Evolutionary conservation across 257 asterid species (phyloP), one percentile per base, ranked within the genome.

Genomic region (Penstemon newberryi): DNA sequence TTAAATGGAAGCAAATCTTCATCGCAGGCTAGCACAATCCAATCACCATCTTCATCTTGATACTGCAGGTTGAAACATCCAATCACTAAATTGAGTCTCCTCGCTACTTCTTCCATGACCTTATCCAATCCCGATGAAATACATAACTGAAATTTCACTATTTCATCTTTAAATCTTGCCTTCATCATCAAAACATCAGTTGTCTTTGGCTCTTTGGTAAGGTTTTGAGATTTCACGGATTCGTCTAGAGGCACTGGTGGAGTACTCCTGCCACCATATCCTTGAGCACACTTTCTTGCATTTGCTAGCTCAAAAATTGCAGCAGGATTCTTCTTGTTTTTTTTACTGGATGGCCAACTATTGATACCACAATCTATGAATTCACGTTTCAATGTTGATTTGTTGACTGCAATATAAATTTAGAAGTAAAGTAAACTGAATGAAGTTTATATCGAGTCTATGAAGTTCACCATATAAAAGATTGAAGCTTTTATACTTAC

Each of bases 311-410:
- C 12, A 50, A 41, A 13, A 19, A 9, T 11, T 19, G 62, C 7
- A 41, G 64, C 55, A 1, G 58, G 65, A 25, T 15, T 60, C 2
- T n/a, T 69, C 46, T 37, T 66, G 68, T 67, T 47, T 12, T 59
- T 49, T 46, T 6, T 6, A 7, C 12, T 44, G 18, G 41, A 33
- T 42, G 85, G 80, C 82, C 82, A 77, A 61, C 80, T 68, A 5
- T 8, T 5, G 18, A 74, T 71, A 0, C 74, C 80, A 39, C 7
- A 7, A 8, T 13, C 8, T 55, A 76, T 71, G 10, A 78, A 71
- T 11, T 56, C 52, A 25, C 33, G 33, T 25, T 25, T 25, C 1
- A 2, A 25, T 25, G 33, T 25, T 25, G 33, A 25, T 25, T 25
- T 25, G 33, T 25, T 25, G 33, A 25, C 33, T 25, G 33, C 33